Conservation (phyloP, 768 basidiomycete species). For the Psilocybe tampanensis region DNA sequence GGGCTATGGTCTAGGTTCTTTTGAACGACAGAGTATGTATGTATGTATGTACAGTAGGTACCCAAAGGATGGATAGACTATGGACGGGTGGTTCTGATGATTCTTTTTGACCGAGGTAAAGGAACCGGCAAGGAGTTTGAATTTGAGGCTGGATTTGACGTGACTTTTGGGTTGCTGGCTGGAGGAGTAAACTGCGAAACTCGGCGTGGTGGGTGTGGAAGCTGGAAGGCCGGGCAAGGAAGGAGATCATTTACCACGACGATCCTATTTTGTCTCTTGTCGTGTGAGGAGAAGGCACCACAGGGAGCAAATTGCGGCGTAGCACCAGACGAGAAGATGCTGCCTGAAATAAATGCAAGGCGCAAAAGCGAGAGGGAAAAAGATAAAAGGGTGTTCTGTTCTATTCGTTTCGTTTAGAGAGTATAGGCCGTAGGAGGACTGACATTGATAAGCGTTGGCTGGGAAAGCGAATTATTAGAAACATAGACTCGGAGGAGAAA, state of each 20-base stretch:
- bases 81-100: neutral
- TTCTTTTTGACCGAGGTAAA: conserved; percentile 6
- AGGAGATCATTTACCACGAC: conserved; percentile 9
- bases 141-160: conserved; percentile 1
- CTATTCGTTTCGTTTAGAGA: conserved; percentile 2
- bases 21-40: neutral
- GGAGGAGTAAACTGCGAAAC: conserved; percentile 3
- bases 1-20: conserved; percentile 5
- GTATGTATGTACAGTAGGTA: neutral
- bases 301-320: neutral
- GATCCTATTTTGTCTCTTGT: conserved; percentile 12
- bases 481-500: neutral
- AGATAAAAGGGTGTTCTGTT: neutral
- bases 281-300: conserved; percentile 7
- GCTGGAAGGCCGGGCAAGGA: neutral
- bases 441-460: conserved; percentile 1
- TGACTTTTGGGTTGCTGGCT: conserved; percentile 2
- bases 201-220: neutral
- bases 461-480: neutral
- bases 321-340: conserved; percentile 1
- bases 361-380: neutral
- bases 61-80: neutral
- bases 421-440: neutral
- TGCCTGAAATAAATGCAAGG: neutral
- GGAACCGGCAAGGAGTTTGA: conserved; percentile 6